phyloP scores from a whole-genome alignment of 2,329 filamentous ascomycete species.

The Cladosporium sp. region DNA sequence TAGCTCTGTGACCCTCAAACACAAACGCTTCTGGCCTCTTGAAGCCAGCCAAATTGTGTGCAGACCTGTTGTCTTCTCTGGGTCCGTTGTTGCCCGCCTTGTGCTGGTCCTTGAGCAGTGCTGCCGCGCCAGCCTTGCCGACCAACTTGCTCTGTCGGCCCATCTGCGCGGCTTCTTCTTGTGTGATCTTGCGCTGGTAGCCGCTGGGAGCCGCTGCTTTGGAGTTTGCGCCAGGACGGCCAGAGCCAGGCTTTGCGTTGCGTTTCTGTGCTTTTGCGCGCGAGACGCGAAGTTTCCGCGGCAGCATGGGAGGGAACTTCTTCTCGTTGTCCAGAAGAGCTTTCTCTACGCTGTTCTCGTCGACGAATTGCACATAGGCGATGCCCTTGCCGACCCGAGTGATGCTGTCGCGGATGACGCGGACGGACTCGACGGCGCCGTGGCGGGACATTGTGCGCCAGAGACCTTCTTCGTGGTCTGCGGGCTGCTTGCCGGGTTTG shows the following conservation, averaged over 20 bases:
- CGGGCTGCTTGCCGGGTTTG: slow-evolving; percentile 68
- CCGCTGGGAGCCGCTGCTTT: slow-evolving; percentile 34
- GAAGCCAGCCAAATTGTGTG: slow-evolving; percentile 28
- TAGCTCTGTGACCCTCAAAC: slow-evolving; percentile 78
- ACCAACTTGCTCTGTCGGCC: slow-evolving; percentile 73
- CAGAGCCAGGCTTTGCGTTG: slow-evolving; percentile 38
- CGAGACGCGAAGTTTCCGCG: slow-evolving; percentile 76
- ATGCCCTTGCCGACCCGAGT: slow-evolving; percentile 95
- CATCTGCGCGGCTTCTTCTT: slow-evolving; percentile 64
- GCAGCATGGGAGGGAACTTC: slow-evolving; percentile 92
- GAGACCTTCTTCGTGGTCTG: slow-evolving; percentile 87
- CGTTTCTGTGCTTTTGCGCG: slow-evolving; percentile 70
- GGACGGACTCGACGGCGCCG: slow-evolving; percentile 86
- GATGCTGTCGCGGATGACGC: slow-evolving; percentile 81
- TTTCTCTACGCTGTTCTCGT: slow-evolving; percentile 83
- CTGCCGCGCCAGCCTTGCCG: slow-evolving; percentile 61
- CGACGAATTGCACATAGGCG: slow-evolving; percentile 93
- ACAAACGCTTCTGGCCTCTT: slow-evolving; percentile 66
- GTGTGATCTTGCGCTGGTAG: slow-evolving; percentile 67
- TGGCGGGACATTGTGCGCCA: slow-evolving; percentile 75
- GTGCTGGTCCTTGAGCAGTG: slow-evolving; percentile 30
- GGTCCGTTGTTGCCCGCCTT: slow-evolving; percentile 22
- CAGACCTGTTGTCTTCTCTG: slow-evolving; percentile 5
- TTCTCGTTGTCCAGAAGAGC: slow-evolving; percentile 84
- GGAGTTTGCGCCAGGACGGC: slow-evolving; percentile 21